Evolutionary conservation across 768 basidiomycete genomes (phyloP).

Genomic region (Termitomyces sp.): DNA sequence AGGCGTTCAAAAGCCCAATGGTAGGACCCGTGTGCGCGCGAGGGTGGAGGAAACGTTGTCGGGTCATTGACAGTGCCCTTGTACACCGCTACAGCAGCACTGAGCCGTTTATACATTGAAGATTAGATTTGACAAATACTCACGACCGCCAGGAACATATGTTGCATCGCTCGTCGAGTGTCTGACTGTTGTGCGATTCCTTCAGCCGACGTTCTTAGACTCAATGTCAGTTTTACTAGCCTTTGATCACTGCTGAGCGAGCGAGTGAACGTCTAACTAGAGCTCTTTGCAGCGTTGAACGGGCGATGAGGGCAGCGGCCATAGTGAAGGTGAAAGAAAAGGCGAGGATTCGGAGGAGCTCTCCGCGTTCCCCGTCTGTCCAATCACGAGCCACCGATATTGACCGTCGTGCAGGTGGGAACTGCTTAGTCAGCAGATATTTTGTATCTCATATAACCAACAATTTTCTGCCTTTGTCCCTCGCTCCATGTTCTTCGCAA

Average conservation of each 20-base stretch:
- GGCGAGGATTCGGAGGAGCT: constrained; percentile 1
- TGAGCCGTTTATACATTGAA: not conserved
- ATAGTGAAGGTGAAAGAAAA: constrained; percentile 26
- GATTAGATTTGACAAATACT: constrained; percentile 21
- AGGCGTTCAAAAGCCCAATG: constrained; percentile 93
- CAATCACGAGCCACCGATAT: constrained; percentile 15
- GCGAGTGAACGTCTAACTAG: constrained; percentile 36
- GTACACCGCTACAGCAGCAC: constrained; percentile 56
- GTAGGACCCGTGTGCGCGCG: constrained; percentile 81
- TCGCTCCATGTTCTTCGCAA: too few species aligned
- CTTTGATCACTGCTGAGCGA: constrained; percentile 33
- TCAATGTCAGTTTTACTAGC: constrained; percentile 21
- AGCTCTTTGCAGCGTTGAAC: constrained; percentile 41
- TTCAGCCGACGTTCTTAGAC: not conserved
- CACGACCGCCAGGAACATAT: constrained; percentile 71
- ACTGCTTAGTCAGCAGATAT: constrained; percentile 6
- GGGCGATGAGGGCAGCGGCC: constrained; percentile 45
- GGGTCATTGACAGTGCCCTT: constrained; percentile 95
- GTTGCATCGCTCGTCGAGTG: constrained; percentile 28
- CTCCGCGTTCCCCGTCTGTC: constrained; percentile 4
- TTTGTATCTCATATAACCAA: not conserved
- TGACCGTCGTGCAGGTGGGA: constrained; percentile 12
- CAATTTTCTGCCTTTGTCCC: not conserved
- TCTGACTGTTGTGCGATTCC: constrained; percentile 28
- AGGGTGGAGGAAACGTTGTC: constrained; percentile 80